These are phyloP conservation scores for Xerocomellus amylosporus DNA, from an alignment of 768 basidiomycete genomes.

Conservation along the genomic window DNA sequence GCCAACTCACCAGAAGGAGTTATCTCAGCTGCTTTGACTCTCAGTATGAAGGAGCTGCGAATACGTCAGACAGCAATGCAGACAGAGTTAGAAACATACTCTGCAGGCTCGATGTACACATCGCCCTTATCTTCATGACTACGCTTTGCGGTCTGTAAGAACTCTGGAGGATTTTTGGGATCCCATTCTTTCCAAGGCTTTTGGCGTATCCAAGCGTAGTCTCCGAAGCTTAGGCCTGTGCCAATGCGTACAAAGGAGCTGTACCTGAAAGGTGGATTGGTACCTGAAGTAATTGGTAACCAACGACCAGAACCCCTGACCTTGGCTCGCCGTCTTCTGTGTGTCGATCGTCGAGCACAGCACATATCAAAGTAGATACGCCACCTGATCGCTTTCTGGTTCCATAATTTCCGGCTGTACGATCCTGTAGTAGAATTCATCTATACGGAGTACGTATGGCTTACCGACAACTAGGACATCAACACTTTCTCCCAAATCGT, in stretches of 20 bases:
- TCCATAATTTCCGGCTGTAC: slow-evolving; percentile 84
- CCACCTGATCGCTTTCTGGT: slow-evolving; percentile 82
- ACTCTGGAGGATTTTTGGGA: slow-evolving; percentile 67
- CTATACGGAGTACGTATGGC: slow-evolving; percentile 19
- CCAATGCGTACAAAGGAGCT: slow-evolving; percentile 88
- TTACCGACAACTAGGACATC: slow-evolving; percentile 88
- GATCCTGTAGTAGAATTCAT: background rate
- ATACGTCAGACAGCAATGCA: background rate
- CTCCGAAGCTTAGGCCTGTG: slow-evolving; percentile 79
- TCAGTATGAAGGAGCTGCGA: slow-evolving; percentile 85
- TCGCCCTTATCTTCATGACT: slow-evolving; percentile 82
- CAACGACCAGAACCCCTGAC: slow-evolving; percentile 36
- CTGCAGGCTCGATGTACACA: slow-evolving; percentile 83
- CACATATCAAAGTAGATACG: slow-evolving; percentile 87
- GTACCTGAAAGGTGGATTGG: slow-evolving; percentile 50
- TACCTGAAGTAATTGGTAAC: background rate
- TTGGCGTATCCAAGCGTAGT: slow-evolving; percentile 80
- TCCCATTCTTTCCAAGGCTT: slow-evolving; percentile 85
- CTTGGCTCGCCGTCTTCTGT: slow-evolving; percentile 53
- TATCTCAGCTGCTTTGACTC: slow-evolving; percentile 93
- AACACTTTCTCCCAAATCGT: slow-evolving; percentile 89
- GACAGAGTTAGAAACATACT: slow-evolving; percentile 46
- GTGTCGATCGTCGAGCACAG: slow-evolving; percentile 75
- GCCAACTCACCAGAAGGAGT: slow-evolving; percentile 57
- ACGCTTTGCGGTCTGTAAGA: slow-evolving; percentile 58